Percentiles rank a stretch among this genome's conserved stretches.
These are phyloP conservation scores for Oemleria cerasiformis DNA, from an alignment of 306 rosid species.

Conservation along the genomic window DNA sequence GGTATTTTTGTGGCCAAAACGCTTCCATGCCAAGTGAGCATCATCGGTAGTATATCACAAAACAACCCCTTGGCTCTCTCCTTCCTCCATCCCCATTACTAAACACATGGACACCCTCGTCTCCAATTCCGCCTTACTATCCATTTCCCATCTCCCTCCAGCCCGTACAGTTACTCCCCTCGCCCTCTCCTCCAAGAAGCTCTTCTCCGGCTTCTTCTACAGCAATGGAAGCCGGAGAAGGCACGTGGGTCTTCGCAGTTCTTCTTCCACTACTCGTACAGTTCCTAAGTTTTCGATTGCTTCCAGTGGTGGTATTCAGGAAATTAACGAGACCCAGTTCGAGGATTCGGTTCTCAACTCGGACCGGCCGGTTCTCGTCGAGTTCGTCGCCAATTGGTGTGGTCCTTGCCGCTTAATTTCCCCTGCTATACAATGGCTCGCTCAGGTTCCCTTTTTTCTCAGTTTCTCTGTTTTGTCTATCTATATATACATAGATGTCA, in stretches of 20 bases:
- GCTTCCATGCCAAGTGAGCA: background rate
- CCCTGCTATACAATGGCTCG: constrained; percentile 62
- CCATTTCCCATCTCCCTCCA: constrained; percentile 16
- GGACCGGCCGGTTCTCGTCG: constrained; percentile 77
- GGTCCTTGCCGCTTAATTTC: constrained; percentile 88
- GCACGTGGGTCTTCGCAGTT: constrained; percentile 2
- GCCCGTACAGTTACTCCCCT: constrained; percentile 32
- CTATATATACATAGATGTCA: background rate
- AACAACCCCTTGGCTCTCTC: background rate
- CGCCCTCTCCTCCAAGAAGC: constrained; percentile 24
- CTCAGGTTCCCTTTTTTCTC: constrained; percentile 47
- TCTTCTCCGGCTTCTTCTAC: constrained; percentile 28
- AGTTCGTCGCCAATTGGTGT: constrained; percentile 87
- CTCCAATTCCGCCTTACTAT: constrained; percentile 38
- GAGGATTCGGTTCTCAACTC: constrained; percentile 53
- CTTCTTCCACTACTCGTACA: constrained; percentile 7
- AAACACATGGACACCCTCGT: constrained; percentile 31
- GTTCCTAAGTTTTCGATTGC: constrained; percentile 40
- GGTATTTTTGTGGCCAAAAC: constrained; percentile 10
- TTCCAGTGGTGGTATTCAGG: constrained; percentile 44
- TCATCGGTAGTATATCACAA: no score
- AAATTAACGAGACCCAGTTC: constrained; percentile 67
- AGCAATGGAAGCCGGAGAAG: constrained; percentile 15
- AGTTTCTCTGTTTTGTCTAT: background rate
- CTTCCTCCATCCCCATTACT: background rate